A percentile compares a stretch with the other conserved stretches of the same genome.
Conservation (phyloP, 306 rosid species). For the Aeschynomene evenia region DNA sequence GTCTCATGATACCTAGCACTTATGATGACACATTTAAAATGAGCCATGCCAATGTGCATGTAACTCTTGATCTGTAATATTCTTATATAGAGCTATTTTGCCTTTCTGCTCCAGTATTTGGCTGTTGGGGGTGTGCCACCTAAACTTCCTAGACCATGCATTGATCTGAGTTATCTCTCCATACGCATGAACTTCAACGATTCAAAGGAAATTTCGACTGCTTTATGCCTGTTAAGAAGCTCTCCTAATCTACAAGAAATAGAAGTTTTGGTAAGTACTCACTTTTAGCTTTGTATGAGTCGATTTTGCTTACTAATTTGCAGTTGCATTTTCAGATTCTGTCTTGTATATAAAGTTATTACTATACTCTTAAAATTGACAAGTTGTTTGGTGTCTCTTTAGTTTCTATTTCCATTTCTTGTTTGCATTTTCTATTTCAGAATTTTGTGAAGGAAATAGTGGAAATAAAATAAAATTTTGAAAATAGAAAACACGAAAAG, state of each 20-base stretch:
- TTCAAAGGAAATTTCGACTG: conserved; percentile 48
- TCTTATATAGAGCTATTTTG: conserved; percentile 20
- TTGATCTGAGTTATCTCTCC: conserved; percentile 55
- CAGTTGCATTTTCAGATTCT: background rate
- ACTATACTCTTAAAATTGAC: conserved; percentile 1
- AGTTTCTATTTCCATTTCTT: too few species aligned
- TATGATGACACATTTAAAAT: background rate
- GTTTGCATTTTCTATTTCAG: too few species aligned
- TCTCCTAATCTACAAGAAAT: conserved; percentile 56
- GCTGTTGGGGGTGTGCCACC: conserved; percentile 45
- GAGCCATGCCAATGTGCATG: background rate
- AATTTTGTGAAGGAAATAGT: too few species aligned
- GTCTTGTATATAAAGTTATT: background rate
- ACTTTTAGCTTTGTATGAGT: conserved; percentile 13
- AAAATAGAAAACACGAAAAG: too few species aligned
- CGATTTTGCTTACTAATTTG: background rate
- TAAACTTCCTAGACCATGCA: conserved; percentile 45
- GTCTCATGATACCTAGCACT: background rate
- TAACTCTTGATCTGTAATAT: background rate
- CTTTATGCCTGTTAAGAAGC: conserved; percentile 53
- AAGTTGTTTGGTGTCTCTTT: too few species aligned
- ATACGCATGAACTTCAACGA: conserved; percentile 52
- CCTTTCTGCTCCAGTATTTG: conserved; percentile 50
- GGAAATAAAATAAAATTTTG: too few species aligned
- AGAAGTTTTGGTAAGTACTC: conserved; percentile 57